Evolutionary conservation across 176 grass and related monocot species (phyloP).

Genomic region (Aegilops longissima): DNA sequence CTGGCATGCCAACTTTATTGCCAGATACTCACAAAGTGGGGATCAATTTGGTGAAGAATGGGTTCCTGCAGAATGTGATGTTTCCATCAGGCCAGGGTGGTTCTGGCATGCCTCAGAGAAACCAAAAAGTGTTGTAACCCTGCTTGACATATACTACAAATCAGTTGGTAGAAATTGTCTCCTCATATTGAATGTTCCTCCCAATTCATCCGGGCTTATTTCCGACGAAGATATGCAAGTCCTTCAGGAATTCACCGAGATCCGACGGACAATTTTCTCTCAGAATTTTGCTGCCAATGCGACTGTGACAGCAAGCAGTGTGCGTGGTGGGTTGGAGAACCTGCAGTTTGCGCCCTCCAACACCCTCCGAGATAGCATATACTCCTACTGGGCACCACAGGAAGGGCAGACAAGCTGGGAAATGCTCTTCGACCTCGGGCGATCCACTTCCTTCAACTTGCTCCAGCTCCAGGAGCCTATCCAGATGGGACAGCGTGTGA

Average conservation of each 20-base stretch:
- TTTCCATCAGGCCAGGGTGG: slow-evolving; percentile 91
- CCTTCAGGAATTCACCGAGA: slow-evolving; percentile 70
- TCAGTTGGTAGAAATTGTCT: slow-evolving; percentile 96
- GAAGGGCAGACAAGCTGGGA: slow-evolving; percentile 57
- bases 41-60: slow-evolving; percentile 77
- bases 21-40: slow-evolving; percentile 59
- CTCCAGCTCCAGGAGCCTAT: slow-evolving; percentile 91
- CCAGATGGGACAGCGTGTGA: slow-evolving; percentile 89
- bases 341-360: slow-evolving; percentile 67
- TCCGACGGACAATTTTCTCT: slow-evolving; percentile 69
- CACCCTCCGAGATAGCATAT: slow-evolving; percentile 53
- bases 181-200: slow-evolving; percentile 89
- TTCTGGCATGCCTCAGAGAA: slow-evolving; percentile 86
- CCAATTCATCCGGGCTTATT: slow-evolving; percentile 80
- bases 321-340: slow-evolving; percentile 55
- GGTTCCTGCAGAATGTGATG: slow-evolving; percentile 96
- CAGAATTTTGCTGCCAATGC: slow-evolving; percentile 63
- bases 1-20: slow-evolving; percentile 15
- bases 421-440: slow-evolving; percentile 56
- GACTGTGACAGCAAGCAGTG: slow-evolving; percentile 57
- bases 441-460: slow-evolving; percentile 62
- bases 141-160: slow-evolving; percentile 96
- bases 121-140: slow-evolving; percentile 57
- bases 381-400: slow-evolving; percentile 77
- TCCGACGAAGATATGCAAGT: slow-evolving; percentile 73